These are phyloP conservation scores for Tylopilus cervinicoccineus DNA, from an alignment of 768 basidiomycete species.

Conservation along the genomic window DNA sequence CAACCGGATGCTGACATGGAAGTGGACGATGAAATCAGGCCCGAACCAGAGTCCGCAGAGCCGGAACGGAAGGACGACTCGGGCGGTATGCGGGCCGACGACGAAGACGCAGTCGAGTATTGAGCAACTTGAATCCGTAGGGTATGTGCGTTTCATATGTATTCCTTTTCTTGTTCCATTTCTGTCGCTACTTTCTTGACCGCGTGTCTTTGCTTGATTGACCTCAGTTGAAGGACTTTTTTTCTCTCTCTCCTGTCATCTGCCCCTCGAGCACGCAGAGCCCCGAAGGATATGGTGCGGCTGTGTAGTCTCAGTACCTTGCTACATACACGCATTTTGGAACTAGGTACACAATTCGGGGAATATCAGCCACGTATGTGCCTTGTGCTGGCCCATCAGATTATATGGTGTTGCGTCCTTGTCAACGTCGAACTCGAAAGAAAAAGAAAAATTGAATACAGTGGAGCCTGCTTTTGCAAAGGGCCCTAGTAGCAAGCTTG, in stretches of 20 bases:
- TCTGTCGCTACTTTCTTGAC: conserved; percentile 18
- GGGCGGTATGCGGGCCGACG: conserved; percentile 57
- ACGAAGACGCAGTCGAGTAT: conserved; percentile 82
- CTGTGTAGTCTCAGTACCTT: neutral
- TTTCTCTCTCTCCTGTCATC: neutral
- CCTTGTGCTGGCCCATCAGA: neutral
- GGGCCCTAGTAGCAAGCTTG: neutral
- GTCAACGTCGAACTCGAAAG: neutral
- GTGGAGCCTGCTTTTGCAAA: neutral
- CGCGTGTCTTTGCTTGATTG: conserved; percentile 8
- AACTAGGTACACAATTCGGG: neutral
- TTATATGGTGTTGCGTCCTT: neutral
- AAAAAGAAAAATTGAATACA: neutral
- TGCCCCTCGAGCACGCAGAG: neutral
- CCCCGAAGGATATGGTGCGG: neutral
- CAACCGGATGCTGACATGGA: conserved; percentile 32
- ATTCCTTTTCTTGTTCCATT: conserved; percentile 9
- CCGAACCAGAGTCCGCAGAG: conserved; percentile 33
- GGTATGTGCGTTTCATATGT: conserved; percentile 27
- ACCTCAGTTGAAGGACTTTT: conserved; percentile 8
- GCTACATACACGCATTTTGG: neutral
- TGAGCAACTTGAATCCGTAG: conserved; percentile 31
- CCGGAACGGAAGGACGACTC: conserved; percentile 52
- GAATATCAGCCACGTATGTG: neutral
- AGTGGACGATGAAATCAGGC: conserved; percentile 34